Evolutionary conservation across 495 filamentous ascomycete species (phyloP).

Genomic region (Tuber melanosporum): DNA sequence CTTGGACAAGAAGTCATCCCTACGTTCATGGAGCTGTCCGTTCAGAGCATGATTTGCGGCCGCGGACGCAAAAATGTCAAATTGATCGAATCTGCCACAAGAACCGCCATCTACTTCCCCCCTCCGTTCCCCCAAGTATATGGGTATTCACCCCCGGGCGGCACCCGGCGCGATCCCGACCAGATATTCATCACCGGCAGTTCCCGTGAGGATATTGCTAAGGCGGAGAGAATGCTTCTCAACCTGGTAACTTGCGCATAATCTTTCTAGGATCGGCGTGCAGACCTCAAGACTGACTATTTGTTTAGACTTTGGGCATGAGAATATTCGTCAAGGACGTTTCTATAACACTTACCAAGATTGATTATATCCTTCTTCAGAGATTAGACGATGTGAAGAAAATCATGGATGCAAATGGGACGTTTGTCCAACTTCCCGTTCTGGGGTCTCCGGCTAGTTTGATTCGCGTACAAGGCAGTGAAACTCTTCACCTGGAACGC

Average conservation of each 20-base stretch:
- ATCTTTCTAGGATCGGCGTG: neutral
- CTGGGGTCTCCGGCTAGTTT: slow-evolving; percentile 71
- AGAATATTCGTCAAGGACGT: slow-evolving; percentile 90
- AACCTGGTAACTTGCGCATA: slow-evolving; percentile 57
- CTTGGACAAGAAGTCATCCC: slow-evolving; percentile 77
- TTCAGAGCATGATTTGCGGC: slow-evolving; percentile 86
- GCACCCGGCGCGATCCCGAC: slow-evolving; percentile 70
- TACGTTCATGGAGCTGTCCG: slow-evolving; percentile 72
- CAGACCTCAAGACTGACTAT: slow-evolving; percentile 27
- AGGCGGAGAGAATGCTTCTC: slow-evolving; percentile 81
- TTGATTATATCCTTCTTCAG: slow-evolving; percentile 84
- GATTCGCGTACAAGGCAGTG: slow-evolving; percentile 83
- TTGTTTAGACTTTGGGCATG: slow-evolving; percentile 47
- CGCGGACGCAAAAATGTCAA: slow-evolving; percentile 94
- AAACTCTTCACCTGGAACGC: slow-evolving; percentile 86
- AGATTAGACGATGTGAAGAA: slow-evolving; percentile 93
- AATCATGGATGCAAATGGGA: slow-evolving; percentile 94
- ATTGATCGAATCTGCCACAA: slow-evolving; percentile 84
- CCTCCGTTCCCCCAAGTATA: slow-evolving; percentile 85
- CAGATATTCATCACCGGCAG: slow-evolving; percentile 92
- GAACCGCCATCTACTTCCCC: slow-evolving; percentile 95
- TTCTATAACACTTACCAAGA: slow-evolving; percentile 74
- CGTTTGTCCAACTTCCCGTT: slow-evolving; percentile 81
- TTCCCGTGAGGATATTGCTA: slow-evolving; percentile 65
- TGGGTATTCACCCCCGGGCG: slow-evolving; percentile 74